Conservation (phyloP, 2,329 filamentous ascomycete genomes). For the Annulohypoxylon truncatum region DNA sequence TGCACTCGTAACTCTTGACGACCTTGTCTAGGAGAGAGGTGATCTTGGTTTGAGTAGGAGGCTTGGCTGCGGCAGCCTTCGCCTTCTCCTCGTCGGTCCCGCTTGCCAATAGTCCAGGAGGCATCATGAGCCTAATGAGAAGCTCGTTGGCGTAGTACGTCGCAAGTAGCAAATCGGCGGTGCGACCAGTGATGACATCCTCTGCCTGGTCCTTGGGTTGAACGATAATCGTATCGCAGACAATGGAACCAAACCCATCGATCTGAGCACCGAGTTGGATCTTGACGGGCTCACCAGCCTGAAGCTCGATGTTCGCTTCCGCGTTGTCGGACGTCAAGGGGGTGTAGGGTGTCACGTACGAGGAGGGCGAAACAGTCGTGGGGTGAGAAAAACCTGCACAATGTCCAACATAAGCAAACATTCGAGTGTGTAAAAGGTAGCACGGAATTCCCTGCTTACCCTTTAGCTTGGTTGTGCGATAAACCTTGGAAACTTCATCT, state of each 20-base stretch:
- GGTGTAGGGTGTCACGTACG: slow-evolving; percentile 96
- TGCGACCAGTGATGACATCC: slow-evolving; percentile 76
- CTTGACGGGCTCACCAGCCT: slow-evolving; percentile 90
- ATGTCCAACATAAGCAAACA: slow-evolving; percentile 39
- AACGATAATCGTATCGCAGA: slow-evolving; percentile 91
- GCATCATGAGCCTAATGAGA: slow-evolving; percentile 88
- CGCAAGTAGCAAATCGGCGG: slow-evolving; percentile 88
- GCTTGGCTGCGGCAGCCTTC: slow-evolving; percentile 85
- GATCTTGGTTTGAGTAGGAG: slow-evolving; percentile 87
- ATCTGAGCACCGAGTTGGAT: slow-evolving; percentile 99
- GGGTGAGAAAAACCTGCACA: slow-evolving; percentile 85
- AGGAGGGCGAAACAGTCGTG: slow-evolving; percentile 92
- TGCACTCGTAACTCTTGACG: slow-evolving; percentile 89
- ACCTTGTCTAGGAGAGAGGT: slow-evolving; percentile 90
- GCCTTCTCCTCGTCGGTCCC: slow-evolving; percentile 95
- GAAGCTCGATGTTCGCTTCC: slow-evolving; percentile 83
- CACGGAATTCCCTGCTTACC: slow-evolving; percentile 62
- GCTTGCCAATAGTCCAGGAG: slow-evolving; percentile 83
- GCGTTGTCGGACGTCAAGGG: slow-evolving; percentile 86
- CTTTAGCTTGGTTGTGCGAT: slow-evolving; percentile 99
- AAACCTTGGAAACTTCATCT: slow-evolving; percentile 94
- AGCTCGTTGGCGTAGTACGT: slow-evolving; percentile 97
- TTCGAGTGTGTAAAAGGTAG: slow-evolving; percentile 3
- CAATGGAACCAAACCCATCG: slow-evolving; percentile 94
- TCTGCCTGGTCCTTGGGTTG: slow-evolving; percentile 68